Percentiles rank a stretch among this genome's conserved stretches.
These are phyloP conservation scores for Sporothrix inflata DNA, from an alignment of 2,329 filamentous ascomycete species.

Conservation along the genomic window DNA sequence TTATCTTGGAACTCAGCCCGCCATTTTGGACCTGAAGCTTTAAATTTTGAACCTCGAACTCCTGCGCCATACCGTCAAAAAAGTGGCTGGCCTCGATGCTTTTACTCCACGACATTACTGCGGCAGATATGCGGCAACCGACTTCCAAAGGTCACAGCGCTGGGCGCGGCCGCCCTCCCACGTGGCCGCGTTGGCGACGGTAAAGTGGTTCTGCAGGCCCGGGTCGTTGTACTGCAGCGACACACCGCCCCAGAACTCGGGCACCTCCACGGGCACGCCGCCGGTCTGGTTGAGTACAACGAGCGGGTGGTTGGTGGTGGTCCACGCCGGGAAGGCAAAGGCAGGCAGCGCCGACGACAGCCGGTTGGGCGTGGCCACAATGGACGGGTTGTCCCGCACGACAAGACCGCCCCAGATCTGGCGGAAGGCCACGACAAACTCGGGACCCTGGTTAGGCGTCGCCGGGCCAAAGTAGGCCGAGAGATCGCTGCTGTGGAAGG, in stretches of 20 bases:
- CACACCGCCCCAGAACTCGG: slow-evolving; percentile 17
- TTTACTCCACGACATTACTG: not conserved
- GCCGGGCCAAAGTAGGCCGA: slow-evolving; percentile 39
- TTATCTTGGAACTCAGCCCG: no score
- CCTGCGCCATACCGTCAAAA: no score
- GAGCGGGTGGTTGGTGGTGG: not conserved
- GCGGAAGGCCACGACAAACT: slow-evolving; percentile 36
- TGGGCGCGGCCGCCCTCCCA: slow-evolving; percentile 50
- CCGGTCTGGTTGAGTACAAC: slow-evolving; percentile 28
- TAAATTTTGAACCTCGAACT: no score
- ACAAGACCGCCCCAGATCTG: slow-evolving; percentile 47
- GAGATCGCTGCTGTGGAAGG: slow-evolving; percentile 43
- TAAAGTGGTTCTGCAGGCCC: slow-evolving; percentile 42
- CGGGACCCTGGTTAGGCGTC: slow-evolving; percentile 35
- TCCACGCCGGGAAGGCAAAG: slow-evolving; percentile 11
- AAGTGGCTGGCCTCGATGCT: no score
- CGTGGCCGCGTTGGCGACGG: slow-evolving; percentile 45
- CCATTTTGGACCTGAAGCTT: no score
- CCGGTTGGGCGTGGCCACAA: not conserved
- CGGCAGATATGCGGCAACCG: not conserved
- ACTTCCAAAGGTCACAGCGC: slow-evolving; percentile 48
- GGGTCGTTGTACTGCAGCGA: slow-evolving; percentile 36
- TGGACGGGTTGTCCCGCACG: slow-evolving; percentile 41
- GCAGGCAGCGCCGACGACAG: not conserved
- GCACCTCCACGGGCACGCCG: not conserved